These are phyloP conservation scores for Hyphodiscus sp. DNA, from an alignment of 2,329 filamentous ascomycete genomes.

Conservation along the genomic window DNA sequence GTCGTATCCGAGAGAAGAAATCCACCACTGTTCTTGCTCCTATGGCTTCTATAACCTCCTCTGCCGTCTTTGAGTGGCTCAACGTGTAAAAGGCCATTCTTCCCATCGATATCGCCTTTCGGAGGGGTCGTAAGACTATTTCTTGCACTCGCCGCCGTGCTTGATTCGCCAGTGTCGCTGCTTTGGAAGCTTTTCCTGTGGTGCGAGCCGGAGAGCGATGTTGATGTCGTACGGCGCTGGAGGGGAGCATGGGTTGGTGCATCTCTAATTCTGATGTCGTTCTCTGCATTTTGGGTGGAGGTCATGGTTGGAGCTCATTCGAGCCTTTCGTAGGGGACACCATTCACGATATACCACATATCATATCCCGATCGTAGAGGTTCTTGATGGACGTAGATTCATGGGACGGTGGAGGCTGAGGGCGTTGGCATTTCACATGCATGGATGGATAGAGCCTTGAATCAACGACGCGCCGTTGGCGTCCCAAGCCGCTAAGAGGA, in stretches of 20 bases:
- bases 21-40: conserved; percentile 24
- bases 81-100: background rate
- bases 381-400: background rate
- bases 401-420: background rate
- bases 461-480: no score
- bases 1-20: conserved; percentile 26
- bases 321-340: conserved; percentile 8
- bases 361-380: conserved; percentile 9
- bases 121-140: background rate
- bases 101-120: background rate
- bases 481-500: no score
- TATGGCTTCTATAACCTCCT: conserved; percentile 24
- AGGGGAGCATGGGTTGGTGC: conserved; percentile 17
- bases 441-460: background rate
- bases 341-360: conserved; percentile 4
- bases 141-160: background rate
- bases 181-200: background rate
- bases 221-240: conserved; percentile 5
- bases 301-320: conserved; percentile 20
- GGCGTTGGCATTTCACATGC: background rate
- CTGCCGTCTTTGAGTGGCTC: conserved; percentile 13
- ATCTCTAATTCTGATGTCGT: conserved; percentile 18
- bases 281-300: conserved; percentile 13
- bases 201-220: background rate
- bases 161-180: background rate